A percentile compares a stretch with the other conserved stretches of the same genome.
Conservation (phyloP, 768 basidiomycete genomes). For the Boletus pseudo-olivaceus region DNA sequence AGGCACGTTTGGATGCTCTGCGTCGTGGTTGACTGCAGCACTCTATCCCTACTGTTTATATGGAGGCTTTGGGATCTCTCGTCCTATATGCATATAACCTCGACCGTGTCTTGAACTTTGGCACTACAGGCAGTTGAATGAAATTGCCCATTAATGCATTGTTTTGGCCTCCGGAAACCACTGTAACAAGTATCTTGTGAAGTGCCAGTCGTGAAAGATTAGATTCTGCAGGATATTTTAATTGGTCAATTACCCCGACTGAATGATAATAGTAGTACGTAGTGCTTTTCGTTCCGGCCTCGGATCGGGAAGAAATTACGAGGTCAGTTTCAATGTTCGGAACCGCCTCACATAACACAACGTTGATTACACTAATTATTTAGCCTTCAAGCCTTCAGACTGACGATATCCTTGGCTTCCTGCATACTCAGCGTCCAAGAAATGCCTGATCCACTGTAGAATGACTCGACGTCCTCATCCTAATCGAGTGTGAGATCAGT, state of each 20-base stretch:
- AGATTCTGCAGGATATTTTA: not conserved
- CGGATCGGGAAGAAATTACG: not conserved
- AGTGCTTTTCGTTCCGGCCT: not conserved
- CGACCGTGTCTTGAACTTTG: not conserved
- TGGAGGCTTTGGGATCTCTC: not conserved
- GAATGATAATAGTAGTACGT: not conserved
- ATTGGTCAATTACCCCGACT: not conserved
- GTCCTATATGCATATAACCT: conserved; percentile 1
- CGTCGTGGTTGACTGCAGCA: conserved; percentile 52
- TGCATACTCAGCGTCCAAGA: conserved; percentile 77
- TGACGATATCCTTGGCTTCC: conserved; percentile 70
- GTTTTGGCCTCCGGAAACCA: too few relatives aligned
- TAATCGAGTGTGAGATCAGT: conserved; percentile 28
- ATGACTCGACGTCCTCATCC: conserved; percentile 95
- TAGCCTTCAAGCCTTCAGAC: conserved; percentile 43
- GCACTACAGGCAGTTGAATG: not conserved
- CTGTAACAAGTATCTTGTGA: too few relatives aligned
- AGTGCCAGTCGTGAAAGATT: not conserved
- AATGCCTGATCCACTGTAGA: conserved; percentile 91
- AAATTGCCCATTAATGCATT: not conserved
- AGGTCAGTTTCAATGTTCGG: not conserved
- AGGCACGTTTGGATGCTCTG: conserved; percentile 89
- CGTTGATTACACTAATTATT: not conserved
- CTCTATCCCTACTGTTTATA: conserved; percentile 6
- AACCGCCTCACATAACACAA: not conserved